Conservation (phyloP, 2,329 filamentous ascomycete genomes). For the Akanthomyces lecanii region DNA sequence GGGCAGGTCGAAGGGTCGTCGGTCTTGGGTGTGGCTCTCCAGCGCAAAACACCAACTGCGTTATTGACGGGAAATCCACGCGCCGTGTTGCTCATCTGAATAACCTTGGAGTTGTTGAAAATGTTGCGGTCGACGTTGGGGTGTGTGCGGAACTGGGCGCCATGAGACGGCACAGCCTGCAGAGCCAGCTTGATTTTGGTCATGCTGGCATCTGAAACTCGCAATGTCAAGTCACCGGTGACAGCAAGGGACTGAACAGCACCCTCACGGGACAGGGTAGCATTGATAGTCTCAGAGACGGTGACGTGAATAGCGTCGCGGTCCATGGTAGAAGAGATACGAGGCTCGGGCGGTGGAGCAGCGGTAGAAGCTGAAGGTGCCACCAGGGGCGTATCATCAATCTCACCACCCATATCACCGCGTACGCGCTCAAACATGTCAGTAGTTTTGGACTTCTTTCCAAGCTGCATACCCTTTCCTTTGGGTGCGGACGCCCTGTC, state of each 20-base stretch:
- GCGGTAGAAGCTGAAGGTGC: constrained; percentile 47
- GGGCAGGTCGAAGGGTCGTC: constrained; percentile 79
- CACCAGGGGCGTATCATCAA: constrained; percentile 72
- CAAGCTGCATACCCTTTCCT: constrained; percentile 97
- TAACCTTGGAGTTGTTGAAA: constrained; percentile 76
- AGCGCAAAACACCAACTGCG: constrained; percentile 85
- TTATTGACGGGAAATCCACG: constrained; percentile 95
- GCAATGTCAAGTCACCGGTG: constrained; percentile 87
- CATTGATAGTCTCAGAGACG: constrained; percentile 84
- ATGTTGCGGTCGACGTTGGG: constrained; percentile 90
- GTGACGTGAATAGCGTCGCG: constrained; percentile 84
- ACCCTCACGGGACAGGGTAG: constrained; percentile 84
- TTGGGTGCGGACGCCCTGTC: constrained; percentile 61
- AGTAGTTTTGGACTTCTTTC: constrained; percentile 96
- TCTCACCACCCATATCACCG: constrained; percentile 82
- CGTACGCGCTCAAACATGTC: constrained; percentile 97
- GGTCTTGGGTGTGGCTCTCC: constrained; percentile 78
- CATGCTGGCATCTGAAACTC: constrained; percentile 81
- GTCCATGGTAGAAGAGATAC: constrained; percentile 64
- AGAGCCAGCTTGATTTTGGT: constrained; percentile 89
- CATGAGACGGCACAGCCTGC: constrained; percentile 69
- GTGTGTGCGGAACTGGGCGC: constrained; percentile 89
- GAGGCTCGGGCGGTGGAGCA: constrained; percentile 51
- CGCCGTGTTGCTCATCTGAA: constrained; percentile 83
- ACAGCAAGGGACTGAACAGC: constrained; percentile 80